phyloP scores from a whole-genome alignment of 2,329 filamentous ascomycete genomes.

The Colletotrichum tanaceti region DNA sequence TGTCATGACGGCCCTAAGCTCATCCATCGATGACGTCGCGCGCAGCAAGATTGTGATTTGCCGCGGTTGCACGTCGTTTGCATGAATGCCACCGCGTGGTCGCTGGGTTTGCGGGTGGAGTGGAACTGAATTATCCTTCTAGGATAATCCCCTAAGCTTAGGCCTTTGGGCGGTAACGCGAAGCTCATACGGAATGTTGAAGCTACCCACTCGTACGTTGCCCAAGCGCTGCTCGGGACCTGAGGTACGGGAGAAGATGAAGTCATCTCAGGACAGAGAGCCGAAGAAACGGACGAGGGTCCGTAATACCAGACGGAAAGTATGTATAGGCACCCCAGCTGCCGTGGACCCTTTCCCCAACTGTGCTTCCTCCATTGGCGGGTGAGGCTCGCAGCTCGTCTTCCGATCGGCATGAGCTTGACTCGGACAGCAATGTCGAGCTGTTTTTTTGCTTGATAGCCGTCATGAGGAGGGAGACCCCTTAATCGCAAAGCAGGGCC shows the following conservation, averaged over 20 bases:
- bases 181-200: slow-evolving; percentile 22
- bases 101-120: slow-evolving; percentile 20
- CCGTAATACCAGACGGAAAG: slow-evolving; percentile 31
- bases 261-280: slow-evolving; percentile 20
- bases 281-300: slow-evolving; percentile 30
- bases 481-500: slow-evolving; percentile 19
- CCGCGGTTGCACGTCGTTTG: slow-evolving; percentile 27
- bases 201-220: slow-evolving; percentile 21
- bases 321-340: slow-evolving; percentile 3
- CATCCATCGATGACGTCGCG: slow-evolving; percentile 26
- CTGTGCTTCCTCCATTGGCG: slow-evolving; percentile 10
- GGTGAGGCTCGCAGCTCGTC: slow-evolving; percentile 15
- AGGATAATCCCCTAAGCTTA: slow-evolving; percentile 30
- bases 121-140: slow-evolving; percentile 19
- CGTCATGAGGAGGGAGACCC: slow-evolving; percentile 1
- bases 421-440: slow-evolving; percentile 28
- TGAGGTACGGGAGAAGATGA: slow-evolving; percentile 26
- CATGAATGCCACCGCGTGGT: slow-evolving; percentile 2
- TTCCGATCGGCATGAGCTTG: slow-evolving; percentile 31
- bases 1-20: slow-evolving; percentile 24
- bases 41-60: slow-evolving; percentile 14
- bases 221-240: slow-evolving; percentile 22
- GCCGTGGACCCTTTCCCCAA: slow-evolving; percentile 20
- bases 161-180: slow-evolving; percentile 18
- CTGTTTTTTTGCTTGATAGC: slow-evolving; percentile 15